Evolutionary conservation across 495 filamentous ascomycete species (phyloP), one percentile per base, ranked within the genome.

Genomic region (Penicillium cosmopolitanum): DNA sequence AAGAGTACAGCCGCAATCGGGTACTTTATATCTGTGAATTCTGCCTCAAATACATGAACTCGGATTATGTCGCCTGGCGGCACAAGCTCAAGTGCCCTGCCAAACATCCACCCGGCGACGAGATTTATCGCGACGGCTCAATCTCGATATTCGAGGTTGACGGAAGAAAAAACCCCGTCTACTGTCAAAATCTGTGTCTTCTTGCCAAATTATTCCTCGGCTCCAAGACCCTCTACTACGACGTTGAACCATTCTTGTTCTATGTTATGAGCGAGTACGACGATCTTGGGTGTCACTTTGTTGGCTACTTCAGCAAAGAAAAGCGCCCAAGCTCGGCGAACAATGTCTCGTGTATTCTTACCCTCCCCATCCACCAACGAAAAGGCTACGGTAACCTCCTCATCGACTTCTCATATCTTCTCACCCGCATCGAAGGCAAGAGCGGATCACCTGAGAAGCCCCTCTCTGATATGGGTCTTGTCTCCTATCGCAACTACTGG

Each of bases 21-120:
- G 89, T 96, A 18, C 86, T 98, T 15, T 97, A 96, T 74, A 97
- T 98, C 62, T 98, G 95, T 79, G 96, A 98, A 71, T 98, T 97
- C 73, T 98, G 95, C 70, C 80, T 98, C 48, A 98, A 98, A 72
- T 98, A 98, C 77, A 97, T 98, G 93, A 96, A 93, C 70, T 97
- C 94, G 11, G 93, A 97, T 67, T 97, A 94, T 63, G 94, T 98
- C 19, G 93, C 94, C 18, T 97, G 92, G 93, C 84, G 95, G 40
- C 95, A 98, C 70, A 97, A 97, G 78, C 89, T 96, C 66, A 98
- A 98, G 80, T 98, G 95, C 65, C 89, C 92, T 5, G 92, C 92
- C 9, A 97, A 97, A 69, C 91, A 98, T 64, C 96, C 95, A 4
- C 95, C 95, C 1, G 95, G 95, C 19, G 94, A 98, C 64, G 96